Base-by-base conservation (phyloP, 768 basidiomycete species). In the Gautieria morchelliformis region DNA sequence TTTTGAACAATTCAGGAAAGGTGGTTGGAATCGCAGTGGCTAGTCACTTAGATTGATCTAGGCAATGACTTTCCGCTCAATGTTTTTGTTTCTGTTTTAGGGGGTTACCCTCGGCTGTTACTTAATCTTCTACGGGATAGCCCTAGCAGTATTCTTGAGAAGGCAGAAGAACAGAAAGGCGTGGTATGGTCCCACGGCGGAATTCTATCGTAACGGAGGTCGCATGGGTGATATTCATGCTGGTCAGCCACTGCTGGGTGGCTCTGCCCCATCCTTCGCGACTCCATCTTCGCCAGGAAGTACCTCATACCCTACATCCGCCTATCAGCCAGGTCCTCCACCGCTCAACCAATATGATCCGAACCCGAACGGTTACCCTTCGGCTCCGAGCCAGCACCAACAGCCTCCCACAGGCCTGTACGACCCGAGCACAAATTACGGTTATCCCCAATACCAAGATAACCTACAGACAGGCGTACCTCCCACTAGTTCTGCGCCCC, bases 111-210 rank as follows among this genome's bases (percentile, higher is more conserved):
- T 10, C 33, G 56, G 56, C 35, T 12, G 27, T 14, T 49, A 20
- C 5, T 17, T 57, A 11, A n/a, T 57, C 9, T 17, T 57, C 3
- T 48, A 14, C 22, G 45, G 27, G 37, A 20, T 30, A 15, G 56
- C 19, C 10, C 47, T 57, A 22, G 35, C 22, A 11, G 47, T 57
- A 5, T 57, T 47, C 27, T 12, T 32, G 7, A 42, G 20, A 5
- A 46, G 56, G 5, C 46, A 57, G 47, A 49, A 49, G 46, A 30
- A 49, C 32, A 42, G 56, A n/a, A 57, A 57, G 42, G 24, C 46
- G 8, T 57, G 56, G 56, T 57, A 57, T 57, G 32, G 46, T 35
- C 33, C n/a, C 3, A 40, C 42, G 10, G 56, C 56, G 17, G 20
- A n/a, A 22, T 37, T 33, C 32, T 57, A 57, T 39, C 24, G 15